Evolutionary conservation across 2,329 filamentous ascomycete species (phyloP).

Genomic region (Cytospora leucostoma): DNA sequence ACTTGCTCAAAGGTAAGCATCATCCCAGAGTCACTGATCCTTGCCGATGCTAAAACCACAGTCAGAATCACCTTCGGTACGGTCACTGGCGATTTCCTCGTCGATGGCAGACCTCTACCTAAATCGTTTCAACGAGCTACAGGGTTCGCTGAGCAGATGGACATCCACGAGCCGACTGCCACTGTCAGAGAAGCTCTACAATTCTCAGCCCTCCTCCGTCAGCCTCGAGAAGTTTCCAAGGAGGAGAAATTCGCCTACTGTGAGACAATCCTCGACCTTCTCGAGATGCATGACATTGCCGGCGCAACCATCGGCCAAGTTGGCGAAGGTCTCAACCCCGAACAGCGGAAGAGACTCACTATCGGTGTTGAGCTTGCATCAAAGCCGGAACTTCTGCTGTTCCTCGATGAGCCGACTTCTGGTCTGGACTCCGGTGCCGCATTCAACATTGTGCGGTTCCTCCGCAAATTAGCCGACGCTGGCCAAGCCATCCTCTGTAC

Average conservation of each 20-base stretch:
- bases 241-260: constrained; percentile 68
- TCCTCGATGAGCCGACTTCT: constrained; percentile 75
- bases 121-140: constrained; percentile 71
- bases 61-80: constrained; percentile 49
- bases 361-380: constrained; percentile 76
- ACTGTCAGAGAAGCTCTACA: constrained; percentile 69
- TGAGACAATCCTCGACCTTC: constrained; percentile 67
- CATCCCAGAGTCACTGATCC: fast-evolving
- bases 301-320: constrained; percentile 70
- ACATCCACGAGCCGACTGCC: constrained; percentile 65
- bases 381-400: constrained; percentile 69
- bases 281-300: constrained; percentile 69
- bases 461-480: constrained; percentile 60
- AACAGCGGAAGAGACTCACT: constrained; percentile 59
- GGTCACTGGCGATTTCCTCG: constrained; percentile 55
- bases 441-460: constrained; percentile 69
- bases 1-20: constrained; percentile 73
- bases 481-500: constrained; percentile 48
- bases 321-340: constrained; percentile 60
- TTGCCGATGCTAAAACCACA: background rate
- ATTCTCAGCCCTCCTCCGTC: constrained; percentile 67
- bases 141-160: constrained; percentile 71
- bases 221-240: constrained; percentile 57
- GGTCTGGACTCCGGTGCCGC: constrained; percentile 74
- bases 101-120: constrained; percentile 64